Conservation (phyloP, 495 filamentous ascomycete genomes). For the Lasiosphaeria hispida region DNA sequence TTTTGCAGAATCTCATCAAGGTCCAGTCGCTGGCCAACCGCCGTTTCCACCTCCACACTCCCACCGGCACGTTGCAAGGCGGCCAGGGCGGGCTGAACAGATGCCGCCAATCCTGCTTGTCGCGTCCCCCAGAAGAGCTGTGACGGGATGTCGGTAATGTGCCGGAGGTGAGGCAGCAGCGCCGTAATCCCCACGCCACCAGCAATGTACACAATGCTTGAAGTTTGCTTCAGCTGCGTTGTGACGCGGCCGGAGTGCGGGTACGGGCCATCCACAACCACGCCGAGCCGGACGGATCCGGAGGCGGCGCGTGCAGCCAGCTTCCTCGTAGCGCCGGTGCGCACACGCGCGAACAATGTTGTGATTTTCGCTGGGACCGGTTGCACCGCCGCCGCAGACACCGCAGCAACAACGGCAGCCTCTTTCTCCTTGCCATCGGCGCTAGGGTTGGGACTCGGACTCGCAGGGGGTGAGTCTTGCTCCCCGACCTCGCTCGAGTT, state of each 20-base stretch:
- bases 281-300: not conserved
- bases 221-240: constrained; percentile 10
- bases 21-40: constrained; percentile 17
- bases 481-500: constrained; percentile 8
- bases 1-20: constrained; percentile 10
- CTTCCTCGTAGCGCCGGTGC: constrained; percentile 5
- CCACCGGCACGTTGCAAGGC: constrained; percentile 4
- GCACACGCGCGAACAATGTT: constrained; percentile 13
- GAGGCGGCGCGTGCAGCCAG: not conserved
- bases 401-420: not conserved
- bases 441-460: not conserved
- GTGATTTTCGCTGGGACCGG: not conserved
- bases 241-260: constrained; percentile 16
- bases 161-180: constrained; percentile 21
- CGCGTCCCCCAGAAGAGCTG: constrained; percentile 22
- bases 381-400: not conserved
- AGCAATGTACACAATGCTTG: constrained; percentile 24
- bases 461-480: too few relatives aligned
- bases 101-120: constrained; percentile 9
- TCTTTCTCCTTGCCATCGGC: not conserved
- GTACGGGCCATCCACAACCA: constrained; percentile 21
- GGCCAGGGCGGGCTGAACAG: constrained; percentile 9
- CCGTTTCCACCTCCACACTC: constrained; percentile 15
- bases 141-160: constrained; percentile 4
- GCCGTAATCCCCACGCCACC: constrained; percentile 28